Evolutionary conservation across 2,329 filamentous ascomycete species (phyloP).

Genomic region (Shiraia sp.): DNA sequence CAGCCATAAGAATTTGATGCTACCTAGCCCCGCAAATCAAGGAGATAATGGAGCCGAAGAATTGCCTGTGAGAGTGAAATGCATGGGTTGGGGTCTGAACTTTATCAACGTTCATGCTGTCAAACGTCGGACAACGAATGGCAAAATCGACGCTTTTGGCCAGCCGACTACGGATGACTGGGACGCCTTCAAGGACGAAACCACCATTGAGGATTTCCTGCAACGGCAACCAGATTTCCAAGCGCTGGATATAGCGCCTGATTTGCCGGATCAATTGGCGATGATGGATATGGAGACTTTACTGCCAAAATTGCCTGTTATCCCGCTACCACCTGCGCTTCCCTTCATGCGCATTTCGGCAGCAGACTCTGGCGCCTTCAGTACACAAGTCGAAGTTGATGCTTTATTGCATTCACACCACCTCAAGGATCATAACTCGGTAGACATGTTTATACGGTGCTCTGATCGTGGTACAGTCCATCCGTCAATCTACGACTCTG

Average conservation of each 20-base stretch:
- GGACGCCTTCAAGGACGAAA: conserved; percentile 39
- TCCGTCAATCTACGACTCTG: conserved; percentile 83
- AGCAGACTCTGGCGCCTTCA: conserved; percentile 42
- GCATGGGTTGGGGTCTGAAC: conserved; percentile 59
- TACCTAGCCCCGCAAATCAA: conserved; percentile 10
- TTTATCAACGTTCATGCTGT: conserved; percentile 56
- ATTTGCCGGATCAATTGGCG: conserved; percentile 45
- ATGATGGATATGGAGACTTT: conserved; percentile 47
- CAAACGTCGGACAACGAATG: conserved; percentile 45
- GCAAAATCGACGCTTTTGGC: conserved; percentile 22
- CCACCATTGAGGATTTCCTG: conserved; percentile 45
- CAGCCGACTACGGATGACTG: conserved; percentile 36
- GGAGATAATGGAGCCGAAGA: conserved; percentile 6
- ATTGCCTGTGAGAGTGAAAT: conserved; percentile 41
- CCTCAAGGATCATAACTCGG: conserved; percentile 69
- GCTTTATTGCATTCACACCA: conserved; percentile 49
- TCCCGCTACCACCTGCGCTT: conserved; percentile 39
- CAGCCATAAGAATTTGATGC: conserved; percentile 62
- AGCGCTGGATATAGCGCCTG: conserved; percentile 40
- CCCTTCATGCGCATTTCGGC: conserved; percentile 38
- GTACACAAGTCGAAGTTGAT: conserved; percentile 47
- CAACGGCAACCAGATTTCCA: conserved; percentile 42
- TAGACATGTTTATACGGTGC: conserved; percentile 78
- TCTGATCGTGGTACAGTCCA: conserved; percentile 73
- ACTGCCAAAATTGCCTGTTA: conserved; percentile 44